Percentiles rank a stretch among this genome's conserved stretches.
Evolutionary conservation across 75 land plant species (phyloP).

Genomic region (Ceratopteris richardii): DNA sequence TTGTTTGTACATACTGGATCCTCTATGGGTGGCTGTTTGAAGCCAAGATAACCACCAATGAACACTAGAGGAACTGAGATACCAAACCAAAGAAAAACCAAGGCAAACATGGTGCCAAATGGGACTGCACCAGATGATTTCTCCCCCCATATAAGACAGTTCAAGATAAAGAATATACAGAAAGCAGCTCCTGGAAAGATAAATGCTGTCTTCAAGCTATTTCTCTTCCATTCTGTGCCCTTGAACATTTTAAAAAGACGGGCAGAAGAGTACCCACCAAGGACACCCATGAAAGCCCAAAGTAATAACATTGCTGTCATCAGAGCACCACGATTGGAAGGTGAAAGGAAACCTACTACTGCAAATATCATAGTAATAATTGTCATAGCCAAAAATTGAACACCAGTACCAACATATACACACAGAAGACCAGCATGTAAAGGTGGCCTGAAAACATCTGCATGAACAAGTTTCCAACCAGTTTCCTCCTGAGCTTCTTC

Average conservation of each 20-base stretch:
- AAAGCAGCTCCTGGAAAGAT: slow-evolving; percentile 60
- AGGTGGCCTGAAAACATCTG: slow-evolving; percentile 95
- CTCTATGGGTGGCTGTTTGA: slow-evolving; percentile 67
- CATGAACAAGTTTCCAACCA: slow-evolving; percentile 95
- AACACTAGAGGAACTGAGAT: slow-evolving; percentile 79
- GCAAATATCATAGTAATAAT: slow-evolving; percentile 88
- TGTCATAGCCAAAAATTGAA: slow-evolving; percentile 81
- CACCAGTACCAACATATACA: slow-evolving; percentile 85
- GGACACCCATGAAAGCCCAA: slow-evolving; percentile 89
- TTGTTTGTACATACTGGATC: slow-evolving; percentile 81
- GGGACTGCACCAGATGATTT: slow-evolving; percentile 91
- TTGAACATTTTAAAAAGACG: slow-evolving; percentile 84
- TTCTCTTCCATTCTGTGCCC: slow-evolving; percentile 84
- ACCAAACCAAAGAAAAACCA: slow-evolving; percentile 75
- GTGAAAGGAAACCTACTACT: slow-evolving; percentile 77
- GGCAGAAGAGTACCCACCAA: slow-evolving; percentile 80
- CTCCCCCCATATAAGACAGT: slow-evolving; percentile 86
- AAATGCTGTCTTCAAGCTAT: slow-evolving; percentile 64
- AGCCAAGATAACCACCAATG: slow-evolving; percentile 68
- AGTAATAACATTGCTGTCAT: slow-evolving; percentile 94
- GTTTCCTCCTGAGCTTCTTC: slow-evolving; percentile 97
- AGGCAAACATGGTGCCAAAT: slow-evolving; percentile 84
- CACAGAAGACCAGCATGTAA: slow-evolving; percentile 60
- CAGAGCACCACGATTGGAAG: slow-evolving; percentile 79
- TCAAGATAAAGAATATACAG: slow-evolving; percentile 57